phyloP scores from a whole-genome alignment of 2,329 filamentous ascomycete species.

The Furcasterigmium furcatum region DNA sequence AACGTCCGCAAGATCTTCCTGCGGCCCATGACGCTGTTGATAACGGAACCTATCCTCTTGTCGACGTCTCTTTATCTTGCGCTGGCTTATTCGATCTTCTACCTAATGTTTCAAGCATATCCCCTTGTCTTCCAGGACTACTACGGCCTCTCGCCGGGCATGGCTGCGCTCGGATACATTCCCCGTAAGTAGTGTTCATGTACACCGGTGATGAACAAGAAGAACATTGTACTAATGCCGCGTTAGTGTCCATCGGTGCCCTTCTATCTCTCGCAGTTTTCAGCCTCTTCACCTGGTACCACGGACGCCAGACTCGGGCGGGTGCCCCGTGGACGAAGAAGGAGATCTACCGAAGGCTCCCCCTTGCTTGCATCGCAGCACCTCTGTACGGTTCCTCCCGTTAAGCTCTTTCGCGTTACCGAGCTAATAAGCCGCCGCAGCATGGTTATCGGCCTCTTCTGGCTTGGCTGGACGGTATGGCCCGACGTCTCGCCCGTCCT shows the following conservation, averaged over 20 bases:
- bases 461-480: slow-evolving; percentile 58
- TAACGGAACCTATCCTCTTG: slow-evolving; percentile 47
- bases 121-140: slow-evolving; percentile 42
- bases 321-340: slow-evolving; percentile 25
- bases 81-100: slow-evolving; percentile 47
- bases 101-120: slow-evolving; percentile 49
- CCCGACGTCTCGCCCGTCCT: slow-evolving; percentile 25
- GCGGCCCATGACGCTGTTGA: slow-evolving; percentile 43
- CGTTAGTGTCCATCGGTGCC: slow-evolving; percentile 19
- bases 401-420: slow-evolving; percentile 8
- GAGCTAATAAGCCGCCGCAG: slow-evolving; percentile 36
- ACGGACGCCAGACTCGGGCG: slow-evolving; percentile 17
- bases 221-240: background rate
- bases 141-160: slow-evolving; percentile 42
- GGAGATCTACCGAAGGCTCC: slow-evolving; percentile 27
- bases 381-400: slow-evolving; percentile 54
- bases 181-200: slow-evolving; percentile 33
- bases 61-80: slow-evolving; percentile 45
- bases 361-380: slow-evolving; percentile 54
- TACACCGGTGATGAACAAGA: background rate
- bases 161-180: slow-evolving; percentile 43
- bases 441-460: slow-evolving; percentile 56
- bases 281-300: slow-evolving; percentile 20
- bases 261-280: slow-evolving; percentile 18
- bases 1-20: slow-evolving; percentile 43